These are phyloP conservation scores for Imleria badia DNA, from an alignment of 768 basidiomycete species.

Conservation along the genomic window DNA sequence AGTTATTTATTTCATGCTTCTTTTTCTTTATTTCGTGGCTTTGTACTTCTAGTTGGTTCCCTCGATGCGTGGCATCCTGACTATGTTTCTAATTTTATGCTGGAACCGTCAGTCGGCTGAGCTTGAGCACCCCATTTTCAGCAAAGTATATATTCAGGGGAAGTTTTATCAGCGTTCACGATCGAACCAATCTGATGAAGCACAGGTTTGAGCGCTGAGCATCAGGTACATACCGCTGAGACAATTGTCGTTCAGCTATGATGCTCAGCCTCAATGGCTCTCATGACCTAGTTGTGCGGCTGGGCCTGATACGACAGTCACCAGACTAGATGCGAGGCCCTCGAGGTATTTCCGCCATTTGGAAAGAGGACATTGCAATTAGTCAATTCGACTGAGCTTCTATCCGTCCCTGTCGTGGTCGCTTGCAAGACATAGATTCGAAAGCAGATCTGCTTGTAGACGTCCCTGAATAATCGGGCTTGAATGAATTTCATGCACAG, in stretches of 20 bases:
- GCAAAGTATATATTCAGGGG: conserved; percentile 9
- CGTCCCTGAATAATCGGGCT: conserved; percentile 21
- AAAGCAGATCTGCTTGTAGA: conserved; percentile 16
- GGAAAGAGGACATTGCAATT: conserved; percentile 2
- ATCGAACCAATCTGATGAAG: neutral
- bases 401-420: conserved; percentile 26
- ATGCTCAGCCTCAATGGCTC: neutral
- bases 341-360: conserved; percentile 25
- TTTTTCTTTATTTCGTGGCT: conserved; percentile 9
- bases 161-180: neutral
- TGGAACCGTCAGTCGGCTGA: neutral
- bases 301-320: conserved; percentile 1
- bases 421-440: conserved; percentile 16
- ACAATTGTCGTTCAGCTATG: neutral
- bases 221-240: neutral
- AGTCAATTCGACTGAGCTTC: conserved; percentile 12
- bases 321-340: too few relatives aligned
- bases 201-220: conserved; percentile 8
- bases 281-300: neutral
- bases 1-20: conserved; percentile 19
- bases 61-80: conserved; percentile 9
- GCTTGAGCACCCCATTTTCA: neutral
- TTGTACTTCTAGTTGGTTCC: conserved; percentile 18
- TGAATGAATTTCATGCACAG: conserved; percentile 21
- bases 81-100: conserved; percentile 3